Evolutionary conservation across 2,329 filamentous ascomycete genomes (phyloP), one percentile per base, ranked within the genome.

Genomic region (Diaporthe vexans): DNA sequence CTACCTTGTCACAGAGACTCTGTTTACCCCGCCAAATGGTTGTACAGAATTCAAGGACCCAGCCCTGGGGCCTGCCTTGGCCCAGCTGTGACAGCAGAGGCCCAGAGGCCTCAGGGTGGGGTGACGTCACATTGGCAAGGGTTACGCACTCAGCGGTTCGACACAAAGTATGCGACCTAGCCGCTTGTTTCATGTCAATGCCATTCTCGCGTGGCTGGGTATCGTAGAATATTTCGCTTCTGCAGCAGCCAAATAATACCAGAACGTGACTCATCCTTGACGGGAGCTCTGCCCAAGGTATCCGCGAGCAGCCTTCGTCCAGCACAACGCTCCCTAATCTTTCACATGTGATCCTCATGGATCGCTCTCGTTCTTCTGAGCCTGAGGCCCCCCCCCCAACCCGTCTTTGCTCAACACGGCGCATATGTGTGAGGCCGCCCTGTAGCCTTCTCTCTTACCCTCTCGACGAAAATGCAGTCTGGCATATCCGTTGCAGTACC

Each of bases 181-280:
- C 58, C 29, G 37, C 68, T 37, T 7, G 48, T 56, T 65, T 57
- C 73, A 71, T 52, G 33, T 73, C 54, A 68, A 51, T 52, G 73
- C 70, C 73, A 74, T 68, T 58, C 33, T 40, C 40, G 43, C 40
- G 72, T 61, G 57, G 54, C 57, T 71, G 73, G 74, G 74, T 76
- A 76, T 76, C 74, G 74, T 59, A 48, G 65, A 51, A 33, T 46
- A 35, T 21, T 72, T 72, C 35, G 57, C 56, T 24, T 61, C 40
- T 54, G 26, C 21, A 52, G 29, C 33, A 63, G 51, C 57, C 46
- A 56, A 63, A 63, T 21, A 43, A 51, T 37, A 24, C 46, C 24
- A 13, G 35, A 21, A 26, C 48, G 24, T 71, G 43, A 40, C 26
- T 51, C 11, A 43, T 7, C 43, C 26, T 51, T 21, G 29, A 65